Percentiles rank a stretch among this genome's conserved stretches.
Evolutionary conservation across 306 rosid species (phyloP).

Genomic region (Fagus sylvatica): DNA sequence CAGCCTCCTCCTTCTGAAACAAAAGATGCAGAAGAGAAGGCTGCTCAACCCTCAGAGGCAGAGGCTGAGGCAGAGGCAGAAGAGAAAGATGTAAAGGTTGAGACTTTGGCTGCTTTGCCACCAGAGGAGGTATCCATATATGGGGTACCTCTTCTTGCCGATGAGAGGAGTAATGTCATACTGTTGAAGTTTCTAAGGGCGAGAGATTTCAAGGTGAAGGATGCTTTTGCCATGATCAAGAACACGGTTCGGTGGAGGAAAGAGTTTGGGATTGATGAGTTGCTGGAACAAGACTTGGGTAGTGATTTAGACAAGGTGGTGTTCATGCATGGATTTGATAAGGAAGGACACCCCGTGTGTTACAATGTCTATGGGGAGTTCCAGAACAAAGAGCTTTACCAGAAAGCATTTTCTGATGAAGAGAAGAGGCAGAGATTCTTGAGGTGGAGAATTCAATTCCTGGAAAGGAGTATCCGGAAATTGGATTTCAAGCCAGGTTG

Average conservation of each 20-base stretch:
- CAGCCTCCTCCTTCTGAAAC: conserved; percentile 13
- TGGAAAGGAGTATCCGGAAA: conserved; percentile 64
- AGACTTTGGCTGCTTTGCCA: conserved; percentile 19
- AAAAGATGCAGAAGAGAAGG: conserved; percentile 7
- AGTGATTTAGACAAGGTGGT: conserved; percentile 47
- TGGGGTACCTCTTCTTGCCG: conserved; percentile 60
- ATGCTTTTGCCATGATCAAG: conserved; percentile 63
- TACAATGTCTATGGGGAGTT: conserved; percentile 64
- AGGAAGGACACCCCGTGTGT: conserved; percentile 77
- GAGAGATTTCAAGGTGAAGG: conserved; percentile 67
- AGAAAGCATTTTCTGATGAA: conserved; percentile 60
- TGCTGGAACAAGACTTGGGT: conserved; percentile 43
- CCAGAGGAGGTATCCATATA: conserved; percentile 58
- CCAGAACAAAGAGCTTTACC: conserved; percentile 54
- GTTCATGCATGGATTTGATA: conserved; percentile 60
- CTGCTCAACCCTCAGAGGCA: conserved; percentile 5
- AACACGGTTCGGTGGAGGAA: conserved; percentile 70
- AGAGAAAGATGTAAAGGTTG: conserved; percentile 22
- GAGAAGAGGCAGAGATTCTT: conserved; percentile 56
- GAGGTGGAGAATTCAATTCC: conserved; percentile 61
- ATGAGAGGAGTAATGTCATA: conserved; percentile 60
- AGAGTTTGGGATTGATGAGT: conserved; percentile 50
- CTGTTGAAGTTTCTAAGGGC: conserved; percentile 70
- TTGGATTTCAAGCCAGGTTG: conserved; percentile 67
- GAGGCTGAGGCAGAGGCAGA: conserved; percentile 19